Evolutionary conservation across 2,329 filamentous ascomycete genomes (phyloP).

Genomic region (Thermochaetoides dissita): DNA sequence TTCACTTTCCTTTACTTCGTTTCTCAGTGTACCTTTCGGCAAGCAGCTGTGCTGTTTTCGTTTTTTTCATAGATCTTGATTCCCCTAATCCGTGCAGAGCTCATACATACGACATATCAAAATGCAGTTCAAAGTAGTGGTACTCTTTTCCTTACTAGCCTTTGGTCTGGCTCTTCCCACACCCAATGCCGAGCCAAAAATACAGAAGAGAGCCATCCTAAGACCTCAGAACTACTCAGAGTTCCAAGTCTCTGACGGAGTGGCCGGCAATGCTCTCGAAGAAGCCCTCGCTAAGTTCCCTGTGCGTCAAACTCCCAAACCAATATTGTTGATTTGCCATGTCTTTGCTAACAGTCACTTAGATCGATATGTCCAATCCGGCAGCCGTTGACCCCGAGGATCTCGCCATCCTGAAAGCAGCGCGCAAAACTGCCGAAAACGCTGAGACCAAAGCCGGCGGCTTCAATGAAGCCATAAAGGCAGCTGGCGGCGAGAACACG

Average conservation of each 20-base stretch:
- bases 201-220: slow-evolving; percentile 19
- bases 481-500: slow-evolving; percentile 25
- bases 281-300: slow-evolving; percentile 42
- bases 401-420: slow-evolving; percentile 35
- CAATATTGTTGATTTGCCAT: not conserved
- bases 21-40: not conserved
- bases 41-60: not conserved
- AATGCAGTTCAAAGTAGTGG: slow-evolving; percentile 26
- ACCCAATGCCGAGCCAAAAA: slow-evolving; percentile 5
- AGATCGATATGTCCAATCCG: slow-evolving; percentile 31
- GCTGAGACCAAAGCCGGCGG: slow-evolving; percentile 36
- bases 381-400: slow-evolving; percentile 32
- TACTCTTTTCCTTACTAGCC: slow-evolving; percentile 24
- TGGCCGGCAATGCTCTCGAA: slow-evolving; percentile 36
- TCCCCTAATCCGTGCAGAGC: not conserved
- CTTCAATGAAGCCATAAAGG: slow-evolving; percentile 40
- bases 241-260: slow-evolving; percentile 37
- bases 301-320: slow-evolving; percentile 19
- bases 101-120: slow-evolving; percentile 9
- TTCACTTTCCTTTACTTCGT: slow-evolving; percentile 4
- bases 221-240: slow-evolving; percentile 20
- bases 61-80: slow-evolving; percentile 4
- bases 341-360: not conserved
- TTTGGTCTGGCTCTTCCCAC: slow-evolving; percentile 22
- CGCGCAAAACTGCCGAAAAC: slow-evolving; percentile 34